A percentile compares a stretch with the other conserved stretches of the same genome.
Evolutionary conservation across 2,329 filamentous ascomycete genomes (phyloP).

Genomic region (Exophiala aquamarina): DNA sequence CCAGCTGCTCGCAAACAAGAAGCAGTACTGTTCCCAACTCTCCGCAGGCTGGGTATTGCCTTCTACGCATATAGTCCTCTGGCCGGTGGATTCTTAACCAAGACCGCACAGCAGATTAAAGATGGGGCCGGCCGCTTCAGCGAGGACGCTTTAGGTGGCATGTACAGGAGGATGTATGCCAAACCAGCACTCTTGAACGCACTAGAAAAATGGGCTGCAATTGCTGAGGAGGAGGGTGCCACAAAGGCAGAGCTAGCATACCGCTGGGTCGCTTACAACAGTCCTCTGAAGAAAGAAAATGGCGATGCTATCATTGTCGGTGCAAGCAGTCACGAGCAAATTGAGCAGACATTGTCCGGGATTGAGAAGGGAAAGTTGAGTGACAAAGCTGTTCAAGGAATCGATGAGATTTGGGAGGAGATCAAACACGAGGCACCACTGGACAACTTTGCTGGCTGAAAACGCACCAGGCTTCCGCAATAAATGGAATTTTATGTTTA

Average conservation of each 20-base stretch:
- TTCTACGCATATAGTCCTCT: slow-evolving; percentile 33
- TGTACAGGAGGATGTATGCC: slow-evolving; percentile 30
- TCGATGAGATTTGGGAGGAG: slow-evolving; percentile 32
- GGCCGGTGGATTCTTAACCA: slow-evolving; percentile 39
- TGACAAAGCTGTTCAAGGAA: slow-evolving; percentile 23
- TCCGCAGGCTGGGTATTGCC: slow-evolving; percentile 34
- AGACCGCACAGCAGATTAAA: slow-evolving; percentile 32
- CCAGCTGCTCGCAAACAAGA: slow-evolving; percentile 38
- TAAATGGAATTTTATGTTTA: no score
- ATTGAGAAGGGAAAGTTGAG: slow-evolving; percentile 36
- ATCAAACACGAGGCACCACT: slow-evolving; percentile 32
- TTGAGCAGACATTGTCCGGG: slow-evolving; percentile 31
- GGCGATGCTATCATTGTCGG: slow-evolving; percentile 36
- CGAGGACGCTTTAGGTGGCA: slow-evolving; percentile 29
- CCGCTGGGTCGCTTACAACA: slow-evolving; percentile 38
- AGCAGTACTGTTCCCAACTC: slow-evolving; percentile 35
- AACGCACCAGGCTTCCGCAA: no score
- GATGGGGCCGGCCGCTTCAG: slow-evolving; percentile 32
- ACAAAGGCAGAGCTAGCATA: slow-evolving; percentile 36
- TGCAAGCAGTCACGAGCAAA: slow-evolving; percentile 34
- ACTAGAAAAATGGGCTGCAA: slow-evolving; percentile 34
- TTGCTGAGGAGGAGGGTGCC: slow-evolving; percentile 28
- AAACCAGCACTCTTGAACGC: slow-evolving; percentile 31
- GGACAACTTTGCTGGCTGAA: slow-evolving; percentile 22
- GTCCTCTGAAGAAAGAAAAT: slow-evolving; percentile 29